Base-by-base conservation (phyloP, 2,329 filamentous ascomycete genomes). In the Coniochaeta ligniaria region DNA sequence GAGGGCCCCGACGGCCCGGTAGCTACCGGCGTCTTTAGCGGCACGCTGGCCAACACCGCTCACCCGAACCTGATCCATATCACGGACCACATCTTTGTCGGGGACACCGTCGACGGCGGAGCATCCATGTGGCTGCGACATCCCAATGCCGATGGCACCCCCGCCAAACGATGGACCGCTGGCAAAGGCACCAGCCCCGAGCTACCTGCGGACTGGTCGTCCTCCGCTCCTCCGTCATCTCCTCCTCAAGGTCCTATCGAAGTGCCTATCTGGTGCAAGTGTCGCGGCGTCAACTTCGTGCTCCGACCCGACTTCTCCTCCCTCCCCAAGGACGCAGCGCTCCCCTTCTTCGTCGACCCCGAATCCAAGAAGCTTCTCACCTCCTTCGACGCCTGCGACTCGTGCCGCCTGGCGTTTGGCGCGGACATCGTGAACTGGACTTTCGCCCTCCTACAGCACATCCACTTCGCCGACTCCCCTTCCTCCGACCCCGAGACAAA, bases 101-200 rank as follows among this genome's bases (percentile, higher is more conserved):
- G 69, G 1, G 80, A 84, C 60, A 84, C 82, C 0, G 31, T 73
- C 1, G 82, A 85, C 65, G 82, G 82, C 2, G 82, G 83, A 0
- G 74, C 80, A 1, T 75, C 75, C 2, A 66, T 73, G 1, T 84
- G 79, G 79, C 65, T 83, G 5, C 71, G 70, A 26, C 35, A 26
- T 20, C 31, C 31, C 12, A 56, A 35, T 14, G 31, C 22, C 3
- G 54, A 56, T 24, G 54, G 54, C 11, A 52, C 47, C 22, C 11
- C 26, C 12, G 47, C 47, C 47, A 31, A 31, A 9, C 47, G 47
- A n/a, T 52, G 14, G n/a, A n/a, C 12, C 6, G 45, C 38, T 24
- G 43, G 8, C 35, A 65, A 58, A 59, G 38, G 17, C 50, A 38
- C 61, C 3, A 72, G 65, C 47, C 68, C 69, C 35, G 71, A 70